These are phyloP conservation scores for Silene noctiflora DNA, from an alignment of 179 eudicot genomes.

Conservation along the genomic window DNA sequence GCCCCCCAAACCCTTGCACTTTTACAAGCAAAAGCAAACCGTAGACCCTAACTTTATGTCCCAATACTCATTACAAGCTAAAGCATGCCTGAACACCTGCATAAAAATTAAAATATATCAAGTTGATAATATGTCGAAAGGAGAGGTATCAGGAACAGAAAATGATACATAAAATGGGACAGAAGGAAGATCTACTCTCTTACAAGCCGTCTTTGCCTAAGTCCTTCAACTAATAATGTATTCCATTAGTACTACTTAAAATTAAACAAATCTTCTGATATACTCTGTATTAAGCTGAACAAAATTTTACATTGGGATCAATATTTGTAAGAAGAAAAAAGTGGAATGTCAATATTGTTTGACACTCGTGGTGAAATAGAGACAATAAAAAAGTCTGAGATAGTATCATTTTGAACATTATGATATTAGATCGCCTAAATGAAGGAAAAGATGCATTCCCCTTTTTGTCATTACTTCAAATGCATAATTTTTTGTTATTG, in stretches of 20 bases:
- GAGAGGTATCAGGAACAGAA: neutral
- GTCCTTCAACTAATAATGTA: neutral
- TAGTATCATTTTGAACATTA: too few species aligned
- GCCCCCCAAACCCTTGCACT: neutral
- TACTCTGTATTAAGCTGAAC: too few species aligned
- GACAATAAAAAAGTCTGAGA: neutral
- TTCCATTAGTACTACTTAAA: neutral
- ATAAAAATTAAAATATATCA: neutral
- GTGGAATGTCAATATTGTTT: too few species aligned
- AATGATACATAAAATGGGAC: neutral
- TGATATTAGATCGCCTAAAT: too few species aligned
- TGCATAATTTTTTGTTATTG: neutral
- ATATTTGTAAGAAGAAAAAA: neutral
- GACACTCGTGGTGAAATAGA: neutral
- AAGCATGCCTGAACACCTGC: neutral
- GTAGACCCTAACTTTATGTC: neutral
- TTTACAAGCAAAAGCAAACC: neutral
- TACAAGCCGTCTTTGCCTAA: neutral
- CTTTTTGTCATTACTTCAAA: neutral
- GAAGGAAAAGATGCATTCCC: too few species aligned
- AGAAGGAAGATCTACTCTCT: neutral
- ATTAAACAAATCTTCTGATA: neutral
- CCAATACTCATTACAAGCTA: too few species aligned
- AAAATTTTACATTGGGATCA: neutral
- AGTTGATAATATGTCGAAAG: neutral